Evolutionary conservation across 148 eudicot species (phyloP).

Genomic region (Fagopyrum tataricum): DNA sequence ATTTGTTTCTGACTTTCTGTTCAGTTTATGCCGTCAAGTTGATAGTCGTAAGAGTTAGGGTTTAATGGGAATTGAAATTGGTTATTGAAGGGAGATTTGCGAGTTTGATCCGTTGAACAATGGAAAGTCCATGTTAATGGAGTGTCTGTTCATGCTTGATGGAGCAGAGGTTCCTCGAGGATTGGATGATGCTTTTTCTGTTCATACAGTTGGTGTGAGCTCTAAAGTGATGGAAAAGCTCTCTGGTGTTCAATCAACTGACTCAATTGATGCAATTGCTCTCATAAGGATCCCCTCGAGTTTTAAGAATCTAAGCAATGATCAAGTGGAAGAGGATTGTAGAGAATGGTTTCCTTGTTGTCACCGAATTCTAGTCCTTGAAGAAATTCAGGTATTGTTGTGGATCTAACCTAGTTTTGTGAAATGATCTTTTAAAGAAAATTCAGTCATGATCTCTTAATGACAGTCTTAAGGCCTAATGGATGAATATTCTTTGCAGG

Average conservation of each 20-base stretch:
- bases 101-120: constrained; percentile 33
- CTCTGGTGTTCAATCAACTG: constrained; percentile 77
- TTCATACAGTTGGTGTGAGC: constrained; percentile 47
- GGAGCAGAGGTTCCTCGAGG: constrained; percentile 46
- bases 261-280: constrained; percentile 69
- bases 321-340: constrained; percentile 30
- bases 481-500: constrained; percentile 34
- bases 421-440: neutral
- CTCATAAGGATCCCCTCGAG: constrained; percentile 65
- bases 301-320: constrained; percentile 36
- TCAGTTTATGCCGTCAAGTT: neutral
- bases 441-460: neutral
- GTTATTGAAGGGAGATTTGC: constrained; percentile 54
- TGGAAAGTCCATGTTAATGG: constrained; percentile 25
- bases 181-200: constrained; percentile 29
- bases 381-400: constrained; percentile 72
- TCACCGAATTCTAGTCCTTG: constrained; percentile 79
- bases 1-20: neutral
- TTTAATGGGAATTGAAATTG: neutral
- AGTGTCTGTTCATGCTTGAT: constrained; percentile 68
- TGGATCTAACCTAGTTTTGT: neutral
- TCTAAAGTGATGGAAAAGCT: constrained; percentile 72
- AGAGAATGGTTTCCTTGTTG: constrained; percentile 43
- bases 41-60: neutral
- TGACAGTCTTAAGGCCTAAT: neutral